A percentile compares a stretch with the other conserved stretches of the same genome.
Evolutionary conservation across 176 grass and related monocot species (phyloP).

Genomic region (Aegilops sharonensis): DNA sequence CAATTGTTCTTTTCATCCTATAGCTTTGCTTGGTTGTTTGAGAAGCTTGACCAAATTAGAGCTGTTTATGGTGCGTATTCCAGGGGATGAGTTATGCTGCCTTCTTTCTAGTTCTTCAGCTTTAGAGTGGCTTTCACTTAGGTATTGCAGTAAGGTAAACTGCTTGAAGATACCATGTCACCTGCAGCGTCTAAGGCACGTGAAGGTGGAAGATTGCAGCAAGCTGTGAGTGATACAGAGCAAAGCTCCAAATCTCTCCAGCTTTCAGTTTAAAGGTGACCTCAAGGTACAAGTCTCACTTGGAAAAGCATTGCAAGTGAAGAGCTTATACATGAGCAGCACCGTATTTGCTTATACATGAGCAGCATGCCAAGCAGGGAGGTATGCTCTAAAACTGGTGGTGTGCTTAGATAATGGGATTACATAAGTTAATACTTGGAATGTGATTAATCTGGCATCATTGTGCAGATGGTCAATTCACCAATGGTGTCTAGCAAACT

Average conservation of each 20-base stretch:
- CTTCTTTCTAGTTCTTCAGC: not conserved
- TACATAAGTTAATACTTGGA: not conserved
- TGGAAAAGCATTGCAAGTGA: not conserved
- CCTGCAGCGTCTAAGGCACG: not conserved
- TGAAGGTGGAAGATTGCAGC: not conserved
- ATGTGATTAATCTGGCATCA: not conserved
- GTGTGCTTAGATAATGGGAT: not conserved
- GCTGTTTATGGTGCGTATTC: not conserved
- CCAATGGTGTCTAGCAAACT: not conserved
- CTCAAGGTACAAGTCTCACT: conserved; percentile 1
- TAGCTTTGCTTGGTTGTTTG: not conserved
- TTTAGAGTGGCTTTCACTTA: not conserved
- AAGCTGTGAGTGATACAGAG: not conserved
- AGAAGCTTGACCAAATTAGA: not conserved
- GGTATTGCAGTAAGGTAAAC: not conserved
- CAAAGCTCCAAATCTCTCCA: conserved; percentile 9
- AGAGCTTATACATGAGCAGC: not conserved
- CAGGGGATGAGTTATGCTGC: not conserved
- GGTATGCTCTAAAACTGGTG: not conserved
- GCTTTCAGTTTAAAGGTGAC: not conserved
- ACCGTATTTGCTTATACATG: not conserved
- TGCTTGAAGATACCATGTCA: conserved; percentile 13
- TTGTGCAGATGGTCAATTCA: not conserved
- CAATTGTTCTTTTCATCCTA: not conserved
- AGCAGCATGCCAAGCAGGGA: not conserved